Evolutionary conservation across 345 rosid genomes (phyloP), one percentile per base, ranked within the genome.

Genomic region (Nasturtium officinale): DNA sequence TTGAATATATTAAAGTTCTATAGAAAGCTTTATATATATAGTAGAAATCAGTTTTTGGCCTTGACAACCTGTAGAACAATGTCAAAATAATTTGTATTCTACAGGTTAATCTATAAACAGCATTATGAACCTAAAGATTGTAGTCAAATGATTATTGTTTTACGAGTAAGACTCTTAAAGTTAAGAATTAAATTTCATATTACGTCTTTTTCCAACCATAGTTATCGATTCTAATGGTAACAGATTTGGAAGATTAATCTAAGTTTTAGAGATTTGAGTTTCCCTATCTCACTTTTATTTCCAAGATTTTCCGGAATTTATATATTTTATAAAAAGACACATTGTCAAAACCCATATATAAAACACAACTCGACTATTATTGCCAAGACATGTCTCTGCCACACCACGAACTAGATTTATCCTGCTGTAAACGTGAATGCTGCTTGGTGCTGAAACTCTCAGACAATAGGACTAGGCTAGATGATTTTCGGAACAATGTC

Each of bases 311-410:
- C n/a, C n/a, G n/a, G n/a, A n/a, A n/a, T n/a, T n/a, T n/a, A n/a
- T n/a, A n/a, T n/a, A n/a, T n/a, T n/a, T n/a, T n/a, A 57, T 17
- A 29, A 40, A 35, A 42, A 42, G 43, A 55, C 10, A 13, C 54
- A 29, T 12, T 56, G 21, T 15, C 32, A 69, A 43, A 45, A 43
- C 15, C 53, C 32, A 64, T 56, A 43, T 56, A 69, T n/a, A 18
- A 43, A 56, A 51, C 30, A 43, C 45, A 54, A 53, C 9, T 10
- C 23, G 46, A 8, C 47, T n/a, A n/a, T n/a, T 18, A 33, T 16
- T 32, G 23, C n/a, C 26, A 57, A 33, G 15, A 55, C 29, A n/a
- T 0, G 12, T 4, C 13, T 54, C 21, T 6, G 11, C 37, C 35
- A 13, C 35, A 54, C 4, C 42, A 37, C 38, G 40, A 37, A 37